Evolutionary conservation across 2,329 filamentous ascomycete genomes (phyloP), one percentile per base, ranked within the genome.

Genomic region (Fusarium chlamydosporum): DNA sequence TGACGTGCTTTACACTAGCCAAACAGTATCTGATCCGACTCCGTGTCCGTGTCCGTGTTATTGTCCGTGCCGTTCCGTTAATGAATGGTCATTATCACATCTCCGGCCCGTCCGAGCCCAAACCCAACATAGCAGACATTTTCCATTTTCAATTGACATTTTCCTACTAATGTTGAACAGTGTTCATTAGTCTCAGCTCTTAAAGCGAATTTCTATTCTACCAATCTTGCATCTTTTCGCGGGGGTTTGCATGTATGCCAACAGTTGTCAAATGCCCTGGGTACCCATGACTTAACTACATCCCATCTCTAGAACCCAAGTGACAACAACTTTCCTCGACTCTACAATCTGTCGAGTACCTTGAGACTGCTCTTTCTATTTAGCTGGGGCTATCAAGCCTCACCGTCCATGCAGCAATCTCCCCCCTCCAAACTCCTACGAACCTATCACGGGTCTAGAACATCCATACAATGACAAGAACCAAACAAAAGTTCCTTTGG

Each of bases 31-130:
- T 51, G 6, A 9, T 34, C 60, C 51, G 40, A 47, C 60, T 59
- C 61, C 61, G 46, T 51, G 51, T 48, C 43, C 53, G 18, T 31
- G 10, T 46, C 56, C 26, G 41, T 27, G 26, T 50, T 33, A 35
- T 4, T 43, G 27, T 34, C 31, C 11, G n/a, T 47, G 23, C 27
- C 29, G 29, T 29, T 7, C 9, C 12, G 4, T 40, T 35, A 12
- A 26, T 15, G 20, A 12, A 6, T 23, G 20, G 31, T 15, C 34
- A 18, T 29, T 43, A 35, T 33, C n/a, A 20, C 47, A 12, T 35
- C 33, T 27, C n/a, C 23, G 23, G 23, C 53, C 53, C 40, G 13
- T 53, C 53, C 43, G 52, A 33, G 12, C 37, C 15, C 4, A 6
- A 23, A 38, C 4, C 33, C 7, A 47, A 35, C 35, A 52, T 7